phyloP scores from a whole-genome alignment of 805 yeast species.

The Cyberlindnera maritima region DNA sequence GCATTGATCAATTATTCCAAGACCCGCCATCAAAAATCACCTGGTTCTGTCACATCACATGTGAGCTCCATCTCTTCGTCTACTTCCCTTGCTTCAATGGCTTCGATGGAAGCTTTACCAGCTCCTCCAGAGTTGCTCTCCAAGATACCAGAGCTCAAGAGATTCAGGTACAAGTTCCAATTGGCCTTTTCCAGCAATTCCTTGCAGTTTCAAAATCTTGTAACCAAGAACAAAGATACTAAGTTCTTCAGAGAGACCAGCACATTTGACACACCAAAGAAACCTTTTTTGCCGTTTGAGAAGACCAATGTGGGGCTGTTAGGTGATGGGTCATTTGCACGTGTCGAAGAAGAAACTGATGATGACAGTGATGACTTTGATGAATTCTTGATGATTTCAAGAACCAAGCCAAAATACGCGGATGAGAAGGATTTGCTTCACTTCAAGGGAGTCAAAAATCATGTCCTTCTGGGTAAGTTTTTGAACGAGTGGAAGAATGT shows the following conservation, averaged over 20 bases:
- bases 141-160: conserved; percentile 42
- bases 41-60: conserved; percentile 8
- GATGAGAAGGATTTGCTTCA: conserved; percentile 1
- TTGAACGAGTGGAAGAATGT: conserved; percentile 49
- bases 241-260: conserved; percentile 11
- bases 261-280: background rate
- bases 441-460: conserved; percentile 22
- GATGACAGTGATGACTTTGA: conserved; percentile 19
- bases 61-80: conserved; percentile 6
- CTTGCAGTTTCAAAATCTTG: conserved; percentile 26
- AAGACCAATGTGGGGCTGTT: conserved; percentile 1
- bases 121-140: conserved; percentile 45
- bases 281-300: conserved; percentile 19
- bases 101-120: conserved; percentile 29
- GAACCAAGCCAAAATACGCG: background rate
- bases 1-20: conserved; percentile 2
- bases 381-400: conserved; percentile 13
- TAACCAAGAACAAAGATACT: conserved; percentile 25
- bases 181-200: conserved; percentile 42
- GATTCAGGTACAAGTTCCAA: conserved; percentile 48
- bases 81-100: conserved; percentile 4
- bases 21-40: conserved; percentile 3
- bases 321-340: conserved; percentile 1
- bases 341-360: conserved; percentile 10
- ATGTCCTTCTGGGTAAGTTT: conserved; percentile 41